Evolutionary conservation across 768 basidiomycete genomes (phyloP), one percentile per base, ranked within the genome.

Genomic region (Mycena polygramma): DNA sequence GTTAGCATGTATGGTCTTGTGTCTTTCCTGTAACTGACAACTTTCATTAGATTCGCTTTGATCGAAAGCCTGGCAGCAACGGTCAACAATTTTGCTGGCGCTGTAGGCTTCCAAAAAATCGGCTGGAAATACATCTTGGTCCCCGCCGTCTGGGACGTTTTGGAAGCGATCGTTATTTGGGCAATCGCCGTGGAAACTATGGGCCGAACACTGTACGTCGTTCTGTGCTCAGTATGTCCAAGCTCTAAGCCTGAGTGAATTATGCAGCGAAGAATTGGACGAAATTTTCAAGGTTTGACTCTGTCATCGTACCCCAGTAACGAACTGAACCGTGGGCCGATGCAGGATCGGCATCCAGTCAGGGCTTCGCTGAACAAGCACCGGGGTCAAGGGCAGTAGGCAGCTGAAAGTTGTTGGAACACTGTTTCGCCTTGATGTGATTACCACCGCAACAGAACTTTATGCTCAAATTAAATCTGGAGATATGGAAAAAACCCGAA

Each of bases 201-300:
- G 17, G 71, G 68, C 6, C 57, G 68, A 4, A 72, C 70, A 24
- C 45, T 72, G 71, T 68, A 68, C 1, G 71, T 60, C 30, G 13
- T 37, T 15, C 17, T 35, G 15, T 20, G 30, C 30, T 63, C 30
- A 7, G 36, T 14, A 39, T 4, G 48, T 19, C 26, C 8, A 35
- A 11, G 2, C 4, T 5, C 24, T 24, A 20, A 58, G 45, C n/a
- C n/a, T 61, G 9, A 35, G n/a, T n/a, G n/a, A 37, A 26, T 8
- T 8, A 58, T 37, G 41, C 37, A 72, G 71, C 24, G 68, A 73
- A 57, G 59, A 69, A 63, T 59, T 69, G 41, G 68, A 73, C 43
- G 72, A 69, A 30, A 69, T 73, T 26, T 73, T 73, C 59, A n/a
- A 69, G 63, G 71, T 72, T 37, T 20, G 57, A 4, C 19, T 30